Conservation (phyloP, 768 basidiomycete genomes). For the Thelephora aurantiotincta region DNA sequence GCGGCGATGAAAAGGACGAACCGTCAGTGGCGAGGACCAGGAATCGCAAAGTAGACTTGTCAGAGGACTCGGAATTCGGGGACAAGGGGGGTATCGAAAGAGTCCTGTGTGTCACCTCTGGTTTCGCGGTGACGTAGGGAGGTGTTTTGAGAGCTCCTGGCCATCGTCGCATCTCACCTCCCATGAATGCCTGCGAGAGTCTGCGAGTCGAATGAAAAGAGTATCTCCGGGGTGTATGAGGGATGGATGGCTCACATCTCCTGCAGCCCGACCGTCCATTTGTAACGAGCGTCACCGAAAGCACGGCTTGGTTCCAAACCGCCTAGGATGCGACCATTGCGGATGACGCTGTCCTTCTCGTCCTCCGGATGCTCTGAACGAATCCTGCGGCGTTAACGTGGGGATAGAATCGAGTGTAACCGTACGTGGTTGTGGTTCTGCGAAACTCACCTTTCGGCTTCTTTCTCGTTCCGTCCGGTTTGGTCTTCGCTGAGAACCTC, state of each 20-base stretch:
- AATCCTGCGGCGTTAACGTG: constrained; percentile 30
- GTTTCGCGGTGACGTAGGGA: constrained; percentile 81
- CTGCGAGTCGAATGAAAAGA: constrained; percentile 15
- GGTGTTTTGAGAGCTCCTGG: constrained; percentile 67
- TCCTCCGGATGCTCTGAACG: constrained; percentile 71
- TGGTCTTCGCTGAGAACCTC: constrained; percentile 95
- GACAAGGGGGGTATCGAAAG: constrained; percentile 34
- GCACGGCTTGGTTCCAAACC: constrained; percentile 78
- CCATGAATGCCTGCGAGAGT: constrained; percentile 51
- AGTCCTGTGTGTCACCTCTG: constrained; percentile 70
- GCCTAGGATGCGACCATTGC: constrained; percentile 72
- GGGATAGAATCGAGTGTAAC: not conserved
- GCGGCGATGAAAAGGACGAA: not conserved
- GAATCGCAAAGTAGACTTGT: constrained; percentile 43
- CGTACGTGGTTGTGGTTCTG: not conserved
- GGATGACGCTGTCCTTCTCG: constrained; percentile 61
- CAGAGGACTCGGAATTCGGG: constrained; percentile 12
- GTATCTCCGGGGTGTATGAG: not conserved
- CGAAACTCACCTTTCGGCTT: constrained; percentile 60
- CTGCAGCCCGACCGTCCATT: constrained; percentile 67
- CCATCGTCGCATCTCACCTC: constrained; percentile 47
- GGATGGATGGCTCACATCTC: constrained; percentile 35
- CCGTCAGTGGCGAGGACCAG: constrained; percentile 83
- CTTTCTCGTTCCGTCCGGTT: constrained; percentile 82
- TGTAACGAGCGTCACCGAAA: constrained; percentile 85